Base-by-base conservation (phyloP, 495 filamentous ascomycete genomes). In the Penicillium pulvis region DNA sequence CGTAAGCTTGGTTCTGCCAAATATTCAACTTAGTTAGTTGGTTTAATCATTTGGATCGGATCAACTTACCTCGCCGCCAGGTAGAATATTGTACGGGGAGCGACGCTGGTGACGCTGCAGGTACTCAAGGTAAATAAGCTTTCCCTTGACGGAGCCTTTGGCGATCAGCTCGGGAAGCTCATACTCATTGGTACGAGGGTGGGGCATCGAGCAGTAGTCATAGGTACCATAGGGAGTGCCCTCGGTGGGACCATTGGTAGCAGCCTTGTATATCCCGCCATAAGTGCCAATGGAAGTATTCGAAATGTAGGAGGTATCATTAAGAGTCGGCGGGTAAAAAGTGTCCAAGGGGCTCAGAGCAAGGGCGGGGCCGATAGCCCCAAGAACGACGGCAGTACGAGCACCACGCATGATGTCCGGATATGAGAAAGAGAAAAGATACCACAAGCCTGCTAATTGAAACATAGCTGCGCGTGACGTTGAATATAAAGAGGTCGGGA, bases 181-280 rank as follows among this genome's bases (percentile, higher is more conserved):
- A 44, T 79, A 79, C 28, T 73, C 67, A 14, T 71, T 51, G n/a
- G 51, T 46, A 28, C 69, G 74, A 4, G 76, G 76, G 63, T 79
- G 76, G n/a, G 76, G 76, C 76, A 79, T 79, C 6, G 70, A 66
- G 30, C 76, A 79, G 55, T 79, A 79, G 48, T 77, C 71, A 53
- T 79, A 79, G 28, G 53, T 62, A 26, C 71, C 71, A 5, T 71
- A 67, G 0, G 65, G 59, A 4, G 50, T 48, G 1, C 64, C 59
- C 14, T 53, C 57, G 17, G 68, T 71, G 3, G 76, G 63, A 9
- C 68, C 66, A 48, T 65, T 64, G 2, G 62, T 63, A 0, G 67
- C 57, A 3, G 76, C 76, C 19, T 64, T 55, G 60, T 77, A 79
- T 42, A 74, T 70, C 12, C 74, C 76, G 2, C 76, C 76, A 56